phyloP scores from a whole-genome alignment of 371 early-diverging fungal species.

The Mortierella sp. region DNA sequence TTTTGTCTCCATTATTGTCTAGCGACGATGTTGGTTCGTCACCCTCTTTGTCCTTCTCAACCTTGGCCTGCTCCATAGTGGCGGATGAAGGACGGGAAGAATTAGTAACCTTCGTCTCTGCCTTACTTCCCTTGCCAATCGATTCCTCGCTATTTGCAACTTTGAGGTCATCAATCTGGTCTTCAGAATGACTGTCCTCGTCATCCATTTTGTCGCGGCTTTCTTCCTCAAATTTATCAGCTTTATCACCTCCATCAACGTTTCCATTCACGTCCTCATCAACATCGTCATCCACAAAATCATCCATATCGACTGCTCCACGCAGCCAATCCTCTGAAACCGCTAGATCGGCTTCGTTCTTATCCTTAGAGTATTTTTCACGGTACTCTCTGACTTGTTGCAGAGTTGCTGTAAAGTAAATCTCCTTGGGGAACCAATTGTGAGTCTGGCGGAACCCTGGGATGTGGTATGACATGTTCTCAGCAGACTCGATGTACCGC shows the following conservation, averaged over 20 bases:
- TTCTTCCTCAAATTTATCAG: neutral
- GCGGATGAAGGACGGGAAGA: neutral
- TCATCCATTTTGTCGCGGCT: neutral
- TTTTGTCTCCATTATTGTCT: neutral
- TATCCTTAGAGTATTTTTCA: conserved; percentile 6
- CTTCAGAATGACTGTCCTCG: neutral
- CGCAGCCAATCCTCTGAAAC: neutral
- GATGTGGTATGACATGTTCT: conserved; percentile 28
- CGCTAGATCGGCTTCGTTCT: neutral
- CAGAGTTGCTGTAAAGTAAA: conserved; percentile 14
- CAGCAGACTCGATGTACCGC: conserved; percentile 24
- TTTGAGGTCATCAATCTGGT: neutral
- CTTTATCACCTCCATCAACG: neutral
- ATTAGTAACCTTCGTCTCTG: neutral
- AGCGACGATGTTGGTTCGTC: neutral
- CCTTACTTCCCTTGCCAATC: neutral
- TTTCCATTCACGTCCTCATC: neutral
- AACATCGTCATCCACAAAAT: neutral
- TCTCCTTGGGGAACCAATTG: conserved; percentile 22
- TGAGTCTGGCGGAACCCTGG: conserved; percentile 21
- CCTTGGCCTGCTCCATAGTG: neutral
- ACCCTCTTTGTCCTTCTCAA: neutral
- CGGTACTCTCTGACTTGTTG: conserved; percentile 14
- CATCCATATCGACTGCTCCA: neutral
- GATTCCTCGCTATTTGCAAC: neutral